These are phyloP conservation scores for Glycine tomentella DNA, from an alignment of 306 rosid genomes.

Conservation along the genomic window DNA sequence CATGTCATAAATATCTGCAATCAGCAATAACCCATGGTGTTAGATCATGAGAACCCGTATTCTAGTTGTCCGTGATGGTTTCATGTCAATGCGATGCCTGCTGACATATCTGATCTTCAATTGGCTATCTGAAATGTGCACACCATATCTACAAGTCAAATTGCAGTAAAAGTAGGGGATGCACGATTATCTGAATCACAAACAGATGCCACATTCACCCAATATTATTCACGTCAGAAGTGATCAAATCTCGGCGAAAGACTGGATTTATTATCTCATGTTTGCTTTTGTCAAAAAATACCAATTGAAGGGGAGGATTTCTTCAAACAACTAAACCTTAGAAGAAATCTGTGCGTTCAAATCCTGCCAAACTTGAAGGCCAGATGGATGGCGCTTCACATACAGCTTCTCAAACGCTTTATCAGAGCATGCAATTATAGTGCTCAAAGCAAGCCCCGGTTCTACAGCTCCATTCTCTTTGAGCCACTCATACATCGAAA, in stretches of 20 bases:
- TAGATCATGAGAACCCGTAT: slow-evolving; percentile 23
- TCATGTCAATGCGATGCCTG: neutral
- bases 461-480: slow-evolving; percentile 52
- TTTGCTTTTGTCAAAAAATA: neutral
- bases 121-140: slow-evolving; percentile 5
- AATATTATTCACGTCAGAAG: slow-evolving; percentile 13
- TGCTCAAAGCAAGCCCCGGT: slow-evolving; percentile 65
- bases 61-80: neutral
- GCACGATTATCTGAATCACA: slow-evolving; percentile 16
- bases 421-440: slow-evolving; percentile 65
- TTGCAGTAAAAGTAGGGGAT: neutral
- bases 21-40: slow-evolving; percentile 32
- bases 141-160: slow-evolving; percentile 9
- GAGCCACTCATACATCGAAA: slow-evolving; percentile 80
- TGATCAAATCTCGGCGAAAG: neutral
- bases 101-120: slow-evolving; percentile 27
- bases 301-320: neutral
- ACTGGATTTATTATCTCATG: neutral
- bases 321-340: slow-evolving; percentile 8
- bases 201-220: slow-evolving; percentile 4
- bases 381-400: slow-evolving; percentile 73
- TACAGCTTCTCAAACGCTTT: slow-evolving; percentile 48
- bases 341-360: slow-evolving; percentile 56
- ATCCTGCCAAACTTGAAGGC: slow-evolving; percentile 72
- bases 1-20: slow-evolving; percentile 30